phyloP scores from a whole-genome alignment of 2,329 filamentous ascomycete species.

The Sporothrix brunneoviolacea region DNA sequence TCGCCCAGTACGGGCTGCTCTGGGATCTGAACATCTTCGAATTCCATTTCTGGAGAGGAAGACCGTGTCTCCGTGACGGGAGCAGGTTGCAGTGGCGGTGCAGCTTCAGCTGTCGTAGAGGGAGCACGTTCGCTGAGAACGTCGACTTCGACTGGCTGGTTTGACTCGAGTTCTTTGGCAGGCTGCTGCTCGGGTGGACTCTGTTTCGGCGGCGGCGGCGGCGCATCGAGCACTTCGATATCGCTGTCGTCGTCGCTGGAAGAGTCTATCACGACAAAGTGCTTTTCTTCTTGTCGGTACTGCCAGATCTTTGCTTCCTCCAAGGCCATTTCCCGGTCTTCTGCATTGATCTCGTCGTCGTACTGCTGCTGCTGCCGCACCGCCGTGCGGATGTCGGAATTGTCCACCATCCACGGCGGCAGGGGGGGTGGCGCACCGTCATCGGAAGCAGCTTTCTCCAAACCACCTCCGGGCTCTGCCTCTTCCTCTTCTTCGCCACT shows the following conservation, averaged over 20 bases:
- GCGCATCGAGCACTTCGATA: constrained; percentile 49
- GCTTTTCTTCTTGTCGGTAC: constrained; percentile 31
- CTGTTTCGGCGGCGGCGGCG: constrained; percentile 22
- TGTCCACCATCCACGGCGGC: constrained; percentile 67
- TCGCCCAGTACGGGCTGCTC: constrained; percentile 19
- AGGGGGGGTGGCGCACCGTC: constrained; percentile 49
- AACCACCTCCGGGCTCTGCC: constrained; percentile 53
- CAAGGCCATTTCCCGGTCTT: constrained; percentile 50
- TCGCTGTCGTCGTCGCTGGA: constrained; percentile 55
- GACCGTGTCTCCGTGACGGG: constrained; percentile 8
- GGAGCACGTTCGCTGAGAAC: not conserved
- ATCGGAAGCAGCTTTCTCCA: constrained; percentile 41
- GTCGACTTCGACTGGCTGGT: too few species aligned
- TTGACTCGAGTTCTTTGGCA: too few species aligned
- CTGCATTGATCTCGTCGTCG: constrained; percentile 56
- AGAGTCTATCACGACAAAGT: constrained; percentile 50
- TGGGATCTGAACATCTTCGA: constrained; percentile 31
- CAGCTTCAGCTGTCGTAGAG: not conserved
- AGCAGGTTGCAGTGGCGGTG: not conserved
- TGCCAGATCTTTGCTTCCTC: constrained; percentile 47
- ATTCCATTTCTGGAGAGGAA: constrained; percentile 25
- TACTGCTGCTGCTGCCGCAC: constrained; percentile 51
- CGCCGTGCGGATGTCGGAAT: constrained; percentile 59
- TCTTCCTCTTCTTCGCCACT: constrained; percentile 30
- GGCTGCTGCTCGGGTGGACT: not conserved